A percentile compares a stretch with the other conserved stretches of the same genome.
Conservation (phyloP, 2,329 filamentous ascomycete species). For the Xylariales sp. region DNA sequence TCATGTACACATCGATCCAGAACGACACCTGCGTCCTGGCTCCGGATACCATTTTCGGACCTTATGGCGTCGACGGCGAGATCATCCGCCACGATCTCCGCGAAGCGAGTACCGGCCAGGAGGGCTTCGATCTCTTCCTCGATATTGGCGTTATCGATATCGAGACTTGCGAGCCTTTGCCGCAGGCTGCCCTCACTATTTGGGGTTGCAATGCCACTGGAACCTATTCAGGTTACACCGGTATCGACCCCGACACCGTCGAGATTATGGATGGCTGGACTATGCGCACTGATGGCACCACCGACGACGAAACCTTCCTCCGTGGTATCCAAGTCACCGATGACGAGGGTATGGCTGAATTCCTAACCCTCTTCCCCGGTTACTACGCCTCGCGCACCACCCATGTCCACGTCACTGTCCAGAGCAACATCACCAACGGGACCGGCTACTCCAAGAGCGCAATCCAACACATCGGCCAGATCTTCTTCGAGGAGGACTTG, state of each 20-base stretch:
- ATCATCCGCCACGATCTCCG: constrained; percentile 7
- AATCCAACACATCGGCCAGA: constrained; percentile 4
- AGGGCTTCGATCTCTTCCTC: constrained; percentile 4
- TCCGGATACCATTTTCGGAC: constrained; percentile 5
- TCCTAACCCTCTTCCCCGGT: constrained; percentile 4
- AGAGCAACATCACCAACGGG: constrained; percentile 6
- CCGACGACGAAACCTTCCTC: constrained; percentile 6
- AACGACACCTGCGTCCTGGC: constrained; percentile 7
- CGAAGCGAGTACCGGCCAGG: constrained; percentile 1
- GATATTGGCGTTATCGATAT: constrained; percentile 7
- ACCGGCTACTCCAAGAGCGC: constrained; percentile 2
- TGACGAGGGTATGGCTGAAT: constrained; percentile 4
- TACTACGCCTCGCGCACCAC: constrained; percentile 4
- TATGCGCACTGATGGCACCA: constrained; percentile 3
- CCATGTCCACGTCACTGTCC: constrained; percentile 5
- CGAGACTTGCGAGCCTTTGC: constrained; percentile 6
- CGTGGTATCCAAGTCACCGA: constrained; percentile 7
- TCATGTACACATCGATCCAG: constrained; percentile 6
- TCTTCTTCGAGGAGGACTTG: constrained; percentile 5
- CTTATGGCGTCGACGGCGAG: constrained; percentile 6
- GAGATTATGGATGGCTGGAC: not conserved
- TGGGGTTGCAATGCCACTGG: constrained; percentile 6
- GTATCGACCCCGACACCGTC: constrained; percentile 4
- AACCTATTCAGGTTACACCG: constrained; percentile 6
- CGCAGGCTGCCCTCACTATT: constrained; percentile 1